These are phyloP conservation scores for Dipodascus geniculatus DNA, from an alignment of 805 yeast genomes.

Conservation along the genomic window DNA sequence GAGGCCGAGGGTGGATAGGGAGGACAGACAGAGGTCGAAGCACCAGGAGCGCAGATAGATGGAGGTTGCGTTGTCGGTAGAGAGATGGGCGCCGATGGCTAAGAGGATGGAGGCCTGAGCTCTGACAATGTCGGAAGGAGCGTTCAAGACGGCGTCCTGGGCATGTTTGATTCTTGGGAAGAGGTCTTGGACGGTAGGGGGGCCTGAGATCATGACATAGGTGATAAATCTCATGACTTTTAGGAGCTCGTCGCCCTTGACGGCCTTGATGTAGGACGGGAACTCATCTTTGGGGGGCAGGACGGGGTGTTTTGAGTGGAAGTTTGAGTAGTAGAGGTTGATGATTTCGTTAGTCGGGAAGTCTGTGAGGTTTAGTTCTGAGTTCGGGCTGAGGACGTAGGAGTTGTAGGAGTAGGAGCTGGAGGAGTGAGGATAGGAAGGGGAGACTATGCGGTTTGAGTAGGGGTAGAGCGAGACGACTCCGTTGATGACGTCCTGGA, in stretches of 20 bases:
- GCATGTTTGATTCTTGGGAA: not conserved
- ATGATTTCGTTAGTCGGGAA: not conserved
- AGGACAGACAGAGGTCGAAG: not conserved
- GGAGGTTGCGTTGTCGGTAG: not conserved
- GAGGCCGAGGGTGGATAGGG: not conserved
- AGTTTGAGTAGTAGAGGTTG: not conserved
- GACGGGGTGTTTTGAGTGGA: not conserved
- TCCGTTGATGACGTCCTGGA: not conserved
- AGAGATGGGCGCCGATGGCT: not conserved
- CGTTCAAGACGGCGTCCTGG: not conserved
- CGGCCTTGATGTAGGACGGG: not conserved
- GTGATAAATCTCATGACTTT: not conserved
- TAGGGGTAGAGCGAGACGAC: not conserved
- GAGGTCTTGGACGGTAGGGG: not conserved
- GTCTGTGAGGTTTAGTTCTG: not conserved
- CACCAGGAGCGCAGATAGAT: not conserved
- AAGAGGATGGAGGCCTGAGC: not conserved
- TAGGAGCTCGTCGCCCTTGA: not conserved
- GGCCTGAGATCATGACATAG: not conserved
- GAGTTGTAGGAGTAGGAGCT: not conserved
- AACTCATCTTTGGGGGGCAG: not conserved
- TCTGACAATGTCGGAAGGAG: not conserved
- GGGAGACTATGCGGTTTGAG: not conserved
- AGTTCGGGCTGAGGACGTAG: not conserved
- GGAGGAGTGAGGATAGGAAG: not conserved